Conservation (phyloP, 73 alveolate genomes). For the Paramecium caudatum region DNA sequence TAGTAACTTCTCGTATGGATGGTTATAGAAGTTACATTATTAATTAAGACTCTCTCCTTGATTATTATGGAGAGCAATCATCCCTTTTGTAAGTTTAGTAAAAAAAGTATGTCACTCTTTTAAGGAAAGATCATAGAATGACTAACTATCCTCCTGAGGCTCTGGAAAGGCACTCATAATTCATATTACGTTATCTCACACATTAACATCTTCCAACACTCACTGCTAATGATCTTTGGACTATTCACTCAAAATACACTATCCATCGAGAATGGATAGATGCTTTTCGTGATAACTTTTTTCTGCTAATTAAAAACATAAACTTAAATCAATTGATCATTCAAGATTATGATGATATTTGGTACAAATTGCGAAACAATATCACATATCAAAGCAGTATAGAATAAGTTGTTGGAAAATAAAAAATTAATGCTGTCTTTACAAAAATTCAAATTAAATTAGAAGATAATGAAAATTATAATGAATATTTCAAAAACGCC, state of each 20-base stretch:
- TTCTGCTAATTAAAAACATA: not conserved
- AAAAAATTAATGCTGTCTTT: not conserved
- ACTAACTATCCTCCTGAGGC: not conserved
- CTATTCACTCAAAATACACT: not conserved
- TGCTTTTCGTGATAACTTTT: constrained; percentile 53
- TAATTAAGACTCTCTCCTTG: constrained; percentile 24
- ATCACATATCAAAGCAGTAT: not conserved
- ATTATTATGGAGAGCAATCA: not conserved
- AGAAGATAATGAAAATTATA: constrained; percentile 39
- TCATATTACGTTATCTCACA: not conserved
- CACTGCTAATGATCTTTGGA: not conserved
- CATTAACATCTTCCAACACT: constrained; percentile 27
- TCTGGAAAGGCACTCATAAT: constrained; percentile 29
- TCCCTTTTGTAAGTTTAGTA: not conserved
- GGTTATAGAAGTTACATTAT: constrained; percentile 60
- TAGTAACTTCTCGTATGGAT: constrained; percentile 60
- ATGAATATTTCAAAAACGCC: constrained; percentile 33
- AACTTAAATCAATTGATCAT: constrained; percentile 9
- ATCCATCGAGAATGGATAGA: constrained; percentile 45
- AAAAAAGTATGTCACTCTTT: constrained; percentile 11
- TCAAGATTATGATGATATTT: constrained; percentile 38
- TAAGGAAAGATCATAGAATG: constrained; percentile 21
- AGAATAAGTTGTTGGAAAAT: not conserved
- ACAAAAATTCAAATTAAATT: not conserved
- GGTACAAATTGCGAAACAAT: not conserved